Percentiles rank a stretch among this genome's conserved stretches.
phyloP scores from a whole-genome alignment of 2,329 filamentous ascomycete species.

The Fusarium clavum region DNA sequence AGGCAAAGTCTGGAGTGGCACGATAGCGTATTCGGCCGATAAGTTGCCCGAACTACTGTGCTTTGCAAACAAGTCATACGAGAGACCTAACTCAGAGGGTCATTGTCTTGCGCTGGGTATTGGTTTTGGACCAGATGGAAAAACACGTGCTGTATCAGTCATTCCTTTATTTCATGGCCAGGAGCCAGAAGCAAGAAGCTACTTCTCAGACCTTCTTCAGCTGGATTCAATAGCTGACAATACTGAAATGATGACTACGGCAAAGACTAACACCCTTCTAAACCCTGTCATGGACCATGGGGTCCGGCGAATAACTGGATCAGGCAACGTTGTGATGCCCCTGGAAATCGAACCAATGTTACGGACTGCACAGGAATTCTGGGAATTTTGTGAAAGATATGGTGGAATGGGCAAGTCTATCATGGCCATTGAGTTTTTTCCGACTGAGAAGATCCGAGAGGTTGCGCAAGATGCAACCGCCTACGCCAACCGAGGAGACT shows the following conservation, averaged over 20 bases:
- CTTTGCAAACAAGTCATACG: conserved; percentile 40
- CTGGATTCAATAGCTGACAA: conserved; percentile 16
- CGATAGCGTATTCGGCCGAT: conserved; percentile 42
- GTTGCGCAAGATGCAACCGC: conserved; percentile 54
- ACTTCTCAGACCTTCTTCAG: conserved; percentile 38
- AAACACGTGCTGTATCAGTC: conserved; percentile 27
- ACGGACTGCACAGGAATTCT: conserved; percentile 47
- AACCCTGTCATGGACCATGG: conserved; percentile 45
- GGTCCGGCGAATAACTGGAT: conserved; percentile 43
- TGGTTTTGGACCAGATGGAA: conserved; percentile 36
- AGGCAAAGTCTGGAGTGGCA: conserved; percentile 49
- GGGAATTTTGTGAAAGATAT: conserved; percentile 36
- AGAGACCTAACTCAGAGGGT: conserved; percentile 23
- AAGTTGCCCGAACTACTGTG: conserved; percentile 43
- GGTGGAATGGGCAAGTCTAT: conserved; percentile 41
- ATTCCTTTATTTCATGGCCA: conserved; percentile 41
- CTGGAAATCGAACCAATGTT: conserved; percentile 47
- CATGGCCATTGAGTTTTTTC: conserved; percentile 56
- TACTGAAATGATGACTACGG: conserved; percentile 37
- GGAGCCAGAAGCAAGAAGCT: conserved; percentile 26
- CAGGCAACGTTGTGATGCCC: conserved; percentile 50
- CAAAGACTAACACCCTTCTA: conserved; percentile 41
- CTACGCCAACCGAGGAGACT: conserved; percentile 58
- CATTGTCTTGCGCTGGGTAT: conserved; percentile 44
- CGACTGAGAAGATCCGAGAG: conserved; percentile 54